phyloP scores from a whole-genome alignment of 2,329 filamentous ascomycete species.

The Diaporthe citri region DNA sequence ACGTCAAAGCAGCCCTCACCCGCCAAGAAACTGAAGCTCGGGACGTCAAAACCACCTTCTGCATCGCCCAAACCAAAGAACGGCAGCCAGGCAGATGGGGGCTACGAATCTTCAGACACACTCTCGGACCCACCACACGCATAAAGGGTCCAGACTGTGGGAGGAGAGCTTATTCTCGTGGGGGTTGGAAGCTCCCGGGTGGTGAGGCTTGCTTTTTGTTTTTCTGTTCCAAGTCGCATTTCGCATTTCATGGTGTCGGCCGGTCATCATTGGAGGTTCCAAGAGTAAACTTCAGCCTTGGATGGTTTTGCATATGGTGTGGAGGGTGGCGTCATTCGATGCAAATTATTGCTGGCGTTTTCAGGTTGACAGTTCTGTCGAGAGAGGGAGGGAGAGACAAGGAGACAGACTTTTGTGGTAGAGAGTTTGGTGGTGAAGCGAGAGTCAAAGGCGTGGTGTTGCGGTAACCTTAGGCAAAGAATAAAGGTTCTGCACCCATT shows the following conservation, averaged over 20 bases:
- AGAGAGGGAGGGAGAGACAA: neutral
- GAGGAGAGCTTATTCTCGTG: neutral
- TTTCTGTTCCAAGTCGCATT: slow-evolving; percentile 18
- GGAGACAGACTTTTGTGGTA: neutral
- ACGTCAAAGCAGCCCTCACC: slow-evolving; percentile 56
- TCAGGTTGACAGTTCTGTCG: neutral
- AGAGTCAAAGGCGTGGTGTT: slow-evolving; percentile 17
- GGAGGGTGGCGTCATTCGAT: slow-evolving; percentile 31
- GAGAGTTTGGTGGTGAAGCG: neutral
- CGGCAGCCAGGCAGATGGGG: slow-evolving; percentile 62
- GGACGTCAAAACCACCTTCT: slow-evolving; percentile 59
- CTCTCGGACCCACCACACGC: slow-evolving; percentile 64
- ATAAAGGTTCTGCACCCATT: slow-evolving; percentile 30
- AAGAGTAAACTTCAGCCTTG: slow-evolving; percentile 28
- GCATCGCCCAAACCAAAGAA: slow-evolving; percentile 64
- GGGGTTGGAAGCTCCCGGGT: neutral
- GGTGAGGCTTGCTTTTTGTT: neutral
- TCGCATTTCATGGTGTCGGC: slow-evolving; percentile 32
- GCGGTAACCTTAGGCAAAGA: slow-evolving; percentile 8
- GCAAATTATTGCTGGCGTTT: slow-evolving; percentile 26
- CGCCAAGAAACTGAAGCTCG: slow-evolving; percentile 59
- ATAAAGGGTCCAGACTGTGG: neutral
- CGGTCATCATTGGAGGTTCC: slow-evolving; percentile 23
- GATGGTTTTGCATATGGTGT: slow-evolving; percentile 33
- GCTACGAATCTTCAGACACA: slow-evolving; percentile 69